These are phyloP conservation scores for Aureobasidium sp. DNA, from an alignment of 2,329 filamentous ascomycete genomes.

Conservation along the genomic window DNA sequence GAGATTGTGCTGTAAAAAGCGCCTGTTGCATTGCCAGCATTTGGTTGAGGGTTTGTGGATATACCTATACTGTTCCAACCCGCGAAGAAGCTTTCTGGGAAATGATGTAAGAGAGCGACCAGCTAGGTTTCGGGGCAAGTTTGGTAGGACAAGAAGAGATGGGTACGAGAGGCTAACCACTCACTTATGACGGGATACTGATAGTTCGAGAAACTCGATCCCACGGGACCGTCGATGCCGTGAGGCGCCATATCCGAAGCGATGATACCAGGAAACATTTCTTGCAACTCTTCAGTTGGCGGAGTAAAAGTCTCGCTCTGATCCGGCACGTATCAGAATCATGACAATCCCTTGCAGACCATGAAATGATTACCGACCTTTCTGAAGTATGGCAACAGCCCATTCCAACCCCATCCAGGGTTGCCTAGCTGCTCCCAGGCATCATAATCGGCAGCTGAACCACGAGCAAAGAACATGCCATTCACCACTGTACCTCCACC, in stretches of 20 bases:
- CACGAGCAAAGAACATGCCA: constrained; percentile 17
- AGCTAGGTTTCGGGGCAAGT: background rate
- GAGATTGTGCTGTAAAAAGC: constrained; percentile 33
- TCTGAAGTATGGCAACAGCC: constrained; percentile 20
- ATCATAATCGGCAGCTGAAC: constrained; percentile 6
- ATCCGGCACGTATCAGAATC: too few relatives aligned
- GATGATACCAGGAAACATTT: constrained; percentile 2
- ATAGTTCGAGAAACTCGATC: constrained; percentile 20
- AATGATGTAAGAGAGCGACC: background rate
- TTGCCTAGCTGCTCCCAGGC: constrained; percentile 11
- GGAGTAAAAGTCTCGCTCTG: constrained; percentile 24
- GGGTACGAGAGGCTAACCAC: too few relatives aligned
- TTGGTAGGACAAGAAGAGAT: background rate
- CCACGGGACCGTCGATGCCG: constrained; percentile 21
- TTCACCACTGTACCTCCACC: constrained; percentile 14
- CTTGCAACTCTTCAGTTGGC: constrained; percentile 13
- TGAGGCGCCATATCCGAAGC: constrained; percentile 17
- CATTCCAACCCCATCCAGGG: constrained; percentile 11
- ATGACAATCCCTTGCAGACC: too few relatives aligned
- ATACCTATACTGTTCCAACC: constrained; percentile 18
- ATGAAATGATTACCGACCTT: constrained; percentile 20
- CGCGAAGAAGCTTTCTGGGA: constrained; percentile 18
- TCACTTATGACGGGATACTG: constrained; percentile 22
- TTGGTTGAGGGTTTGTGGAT: constrained; percentile 20
- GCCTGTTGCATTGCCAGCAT: constrained; percentile 23